Base-by-base conservation (phyloP, 2,329 filamentous ascomycete species). In the Hysterium pulicare region DNA sequence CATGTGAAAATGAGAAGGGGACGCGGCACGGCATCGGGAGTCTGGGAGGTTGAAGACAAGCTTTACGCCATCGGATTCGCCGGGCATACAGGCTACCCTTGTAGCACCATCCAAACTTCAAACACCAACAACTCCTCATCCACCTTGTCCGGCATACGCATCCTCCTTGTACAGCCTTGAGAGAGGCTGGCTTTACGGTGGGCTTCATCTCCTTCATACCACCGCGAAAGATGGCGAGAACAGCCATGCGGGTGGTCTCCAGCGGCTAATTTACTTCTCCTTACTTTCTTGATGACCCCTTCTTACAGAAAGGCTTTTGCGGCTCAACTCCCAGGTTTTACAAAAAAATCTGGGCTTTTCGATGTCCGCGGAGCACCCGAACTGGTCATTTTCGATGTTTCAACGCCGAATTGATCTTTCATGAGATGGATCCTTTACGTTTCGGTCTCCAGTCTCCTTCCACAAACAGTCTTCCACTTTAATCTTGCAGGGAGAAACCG, bases 21-120 rank as follows among this genome's bases (percentile, higher is more conserved):
- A 32, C 28, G 32, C 15, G 4, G 16, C 9, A 19, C n/a, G 6
- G 34, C 16, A n/a, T 28, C 21, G 34, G 34, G 11, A 37, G 15
- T 37, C 11, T 15, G 11, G 32, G 3, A 11, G 32, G 11, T 19
- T 17, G 32, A 37, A 15, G 20, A 13, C 34, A 37, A 37, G 34
- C 34, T 37, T 37, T 21, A 7, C 7, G 13, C 34, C 34, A 8
- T 28, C 24, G 34, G 33, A 36, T 36, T 36, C 33, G 34, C 34
- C 34, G 34, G 24, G 3, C 34, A 15, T 20, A 22, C 17, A 16
- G 19, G 21, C 4, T 21, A 15, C 17, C 21, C 17, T n/a, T 16
- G 32, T 17, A 34, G 21, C 32, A 34, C 32, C n/a, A 34, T 22
- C 21, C 24, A 23, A 37, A 37, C 34, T 15, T 37, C 34, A 37